phyloP scores from a whole-genome alignment of 257 asterid genomes.

The Paulownia fortunei region DNA sequence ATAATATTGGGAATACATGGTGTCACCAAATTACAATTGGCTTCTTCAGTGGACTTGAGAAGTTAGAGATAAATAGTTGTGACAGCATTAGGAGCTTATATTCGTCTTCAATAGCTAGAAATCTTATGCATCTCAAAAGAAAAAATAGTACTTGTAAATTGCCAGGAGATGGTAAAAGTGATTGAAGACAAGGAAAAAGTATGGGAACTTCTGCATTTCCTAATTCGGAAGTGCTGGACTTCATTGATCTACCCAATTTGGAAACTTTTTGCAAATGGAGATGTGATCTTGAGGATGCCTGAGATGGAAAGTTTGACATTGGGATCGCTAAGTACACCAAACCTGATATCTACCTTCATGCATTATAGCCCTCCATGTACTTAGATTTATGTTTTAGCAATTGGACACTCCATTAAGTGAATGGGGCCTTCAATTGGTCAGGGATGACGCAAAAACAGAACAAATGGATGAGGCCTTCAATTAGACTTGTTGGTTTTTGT shows the following conservation, averaged over 20 bases:
- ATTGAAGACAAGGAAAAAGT: slow-evolving; percentile 2
- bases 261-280: neutral
- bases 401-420: no score
- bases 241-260: neutral
- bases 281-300: no score
- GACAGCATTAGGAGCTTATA: slow-evolving; percentile 8
- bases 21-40: neutral
- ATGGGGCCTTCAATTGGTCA: no score
- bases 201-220: neutral
- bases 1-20: slow-evolving; percentile 3
- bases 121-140: slow-evolving; percentile 22
- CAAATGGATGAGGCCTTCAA: no score
- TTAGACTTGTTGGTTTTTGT: no score
- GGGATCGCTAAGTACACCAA: no score
- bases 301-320: no score
- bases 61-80: neutral
- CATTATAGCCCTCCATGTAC: no score
- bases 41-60: slow-evolving; percentile 13
- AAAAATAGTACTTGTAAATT: neutral
- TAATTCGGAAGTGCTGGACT: neutral
- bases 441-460: no score
- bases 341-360: no score
- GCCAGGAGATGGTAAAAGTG: slow-evolving; percentile 8
- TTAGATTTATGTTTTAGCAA: no score
- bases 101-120: slow-evolving; percentile 7